These are phyloP conservation scores for Cladosporium cucumerinum DNA, from an alignment of 2,329 filamentous ascomycete species.

Conservation along the genomic window DNA sequence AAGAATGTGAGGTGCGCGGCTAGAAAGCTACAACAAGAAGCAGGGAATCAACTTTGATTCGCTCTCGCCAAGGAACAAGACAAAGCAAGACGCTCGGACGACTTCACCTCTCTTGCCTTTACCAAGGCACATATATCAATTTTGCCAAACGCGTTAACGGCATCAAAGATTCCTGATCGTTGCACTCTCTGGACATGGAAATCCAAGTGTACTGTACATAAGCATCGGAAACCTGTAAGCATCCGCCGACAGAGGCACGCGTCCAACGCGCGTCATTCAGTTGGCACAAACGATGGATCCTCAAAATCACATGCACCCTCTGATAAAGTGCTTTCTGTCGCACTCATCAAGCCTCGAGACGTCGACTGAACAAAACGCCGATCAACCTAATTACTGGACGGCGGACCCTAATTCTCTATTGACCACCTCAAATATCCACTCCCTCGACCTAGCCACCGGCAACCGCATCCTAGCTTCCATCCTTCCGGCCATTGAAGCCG, in stretches of 20 bases:
- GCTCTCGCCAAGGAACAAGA: background rate
- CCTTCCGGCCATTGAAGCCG: conserved; percentile 58
- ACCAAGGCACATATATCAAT: background rate
- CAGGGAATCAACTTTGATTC: background rate
- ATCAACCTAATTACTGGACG: conserved; percentile 19
- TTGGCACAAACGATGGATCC: background rate
- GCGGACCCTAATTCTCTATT: conserved; percentile 7
- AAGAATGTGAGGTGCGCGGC: background rate
- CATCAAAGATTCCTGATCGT: background rate
- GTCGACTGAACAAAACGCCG: background rate
- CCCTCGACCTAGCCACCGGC: conserved; percentile 45
- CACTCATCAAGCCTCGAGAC: background rate
- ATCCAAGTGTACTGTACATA: background rate
- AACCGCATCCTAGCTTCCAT: conserved; percentile 46
- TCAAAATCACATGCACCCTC: background rate
- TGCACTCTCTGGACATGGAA: background rate
- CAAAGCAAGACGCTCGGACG: background rate
- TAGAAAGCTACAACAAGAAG: background rate
- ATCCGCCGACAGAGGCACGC: background rate
- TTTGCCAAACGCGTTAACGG: background rate
- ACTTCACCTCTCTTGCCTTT: background rate
- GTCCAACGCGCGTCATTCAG: background rate
- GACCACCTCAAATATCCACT: conserved; percentile 35
- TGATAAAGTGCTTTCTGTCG: conserved; percentile 8
- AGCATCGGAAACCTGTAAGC: background rate